A percentile compares a stretch with the other conserved stretches of the same genome.
Conservation (phyloP, 164 flowering plant species). For the Malania oleifera region DNA sequence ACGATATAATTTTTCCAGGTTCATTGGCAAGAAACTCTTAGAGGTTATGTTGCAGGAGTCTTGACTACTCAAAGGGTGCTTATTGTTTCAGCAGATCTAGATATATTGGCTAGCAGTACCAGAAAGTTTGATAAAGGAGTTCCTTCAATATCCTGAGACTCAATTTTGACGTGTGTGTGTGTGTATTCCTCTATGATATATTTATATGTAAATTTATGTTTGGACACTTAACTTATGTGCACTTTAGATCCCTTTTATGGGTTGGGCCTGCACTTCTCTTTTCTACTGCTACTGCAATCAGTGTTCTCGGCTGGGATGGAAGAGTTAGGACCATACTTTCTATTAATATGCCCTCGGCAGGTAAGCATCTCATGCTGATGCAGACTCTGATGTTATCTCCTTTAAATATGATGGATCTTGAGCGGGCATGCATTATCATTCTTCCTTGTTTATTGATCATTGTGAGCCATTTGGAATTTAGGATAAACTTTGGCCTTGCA, state of each 20-base stretch:
- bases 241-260: constrained; percentile 98
- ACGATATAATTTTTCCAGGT: constrained; percentile 43
- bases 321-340: constrained; percentile 88
- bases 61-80: constrained; percentile 85
- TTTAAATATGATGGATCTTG: not conserved
- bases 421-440: too few species aligned
- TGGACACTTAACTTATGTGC: constrained; percentile 44
- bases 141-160: constrained; percentile 94
- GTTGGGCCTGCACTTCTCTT: constrained; percentile 97
- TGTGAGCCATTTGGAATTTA: constrained; percentile 4
- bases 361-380: constrained; percentile 24
- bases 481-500: constrained; percentile 32
- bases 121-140: constrained; percentile 81
- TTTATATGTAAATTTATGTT: constrained; percentile 1
- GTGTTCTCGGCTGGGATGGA: constrained; percentile 98
- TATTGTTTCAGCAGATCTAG: constrained; percentile 82
- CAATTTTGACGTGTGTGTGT: not conserved
- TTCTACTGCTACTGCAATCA: constrained; percentile 77
- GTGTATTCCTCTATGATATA: constrained; percentile 1
- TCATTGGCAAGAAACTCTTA: constrained; percentile 96
- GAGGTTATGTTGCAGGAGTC: constrained; percentile 93
- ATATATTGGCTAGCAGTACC: constrained; percentile 68
- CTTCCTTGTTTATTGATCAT: not conserved
- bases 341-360: constrained; percentile 76
- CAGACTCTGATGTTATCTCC: not conserved